A percentile compares a stretch with the other conserved stretches of the same genome.
Evolutionary conservation across 768 basidiomycete species (phyloP).

Genomic region (Tricholoma flavovirens): DNA sequence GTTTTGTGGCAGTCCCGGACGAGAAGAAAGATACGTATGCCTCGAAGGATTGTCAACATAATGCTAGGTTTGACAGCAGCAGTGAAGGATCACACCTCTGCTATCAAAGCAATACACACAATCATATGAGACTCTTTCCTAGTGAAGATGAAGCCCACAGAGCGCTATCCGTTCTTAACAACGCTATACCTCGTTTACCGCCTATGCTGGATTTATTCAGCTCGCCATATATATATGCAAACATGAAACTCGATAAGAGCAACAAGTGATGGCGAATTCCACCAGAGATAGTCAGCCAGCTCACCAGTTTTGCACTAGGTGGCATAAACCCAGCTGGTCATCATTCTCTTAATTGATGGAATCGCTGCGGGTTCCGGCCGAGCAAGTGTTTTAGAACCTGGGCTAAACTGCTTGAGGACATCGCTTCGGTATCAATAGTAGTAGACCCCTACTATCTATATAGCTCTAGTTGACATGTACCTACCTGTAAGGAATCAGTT

Average conservation of each 20-base stretch:
- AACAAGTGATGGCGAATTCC: not conserved
- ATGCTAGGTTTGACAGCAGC: slow-evolving; percentile 24
- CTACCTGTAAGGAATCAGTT: too few species aligned
- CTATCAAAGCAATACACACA: slow-evolving; percentile 23
- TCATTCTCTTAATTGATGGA: too few species aligned
- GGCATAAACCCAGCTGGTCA: too few species aligned
- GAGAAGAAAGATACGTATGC: slow-evolving; percentile 18
- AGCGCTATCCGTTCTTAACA: slow-evolving; percentile 19
- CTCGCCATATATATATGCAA: slow-evolving; percentile 31
- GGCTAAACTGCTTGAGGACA: too few species aligned
- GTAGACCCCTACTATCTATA: too few species aligned
- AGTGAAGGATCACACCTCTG: slow-evolving; percentile 21
- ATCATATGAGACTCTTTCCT: slow-evolving; percentile 19
- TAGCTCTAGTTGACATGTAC: too few species aligned
- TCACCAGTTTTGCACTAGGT: not conserved
- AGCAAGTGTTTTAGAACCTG: not conserved
- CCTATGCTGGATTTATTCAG: slow-evolving; percentile 24
- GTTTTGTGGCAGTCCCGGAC: slow-evolving; percentile 24
- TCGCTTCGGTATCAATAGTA: too few species aligned
- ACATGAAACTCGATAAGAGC: slow-evolving; percentile 18
- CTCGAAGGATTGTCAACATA: slow-evolving; percentile 25
- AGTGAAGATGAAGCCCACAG: slow-evolving; percentile 22
- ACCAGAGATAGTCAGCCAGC: not conserved
- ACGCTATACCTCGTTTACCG: slow-evolving; percentile 14
- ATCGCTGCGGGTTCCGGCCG: not conserved